Evolutionary conservation across 2,329 filamentous ascomycete species (phyloP).

Genomic region (Penicillium corylophilum): DNA sequence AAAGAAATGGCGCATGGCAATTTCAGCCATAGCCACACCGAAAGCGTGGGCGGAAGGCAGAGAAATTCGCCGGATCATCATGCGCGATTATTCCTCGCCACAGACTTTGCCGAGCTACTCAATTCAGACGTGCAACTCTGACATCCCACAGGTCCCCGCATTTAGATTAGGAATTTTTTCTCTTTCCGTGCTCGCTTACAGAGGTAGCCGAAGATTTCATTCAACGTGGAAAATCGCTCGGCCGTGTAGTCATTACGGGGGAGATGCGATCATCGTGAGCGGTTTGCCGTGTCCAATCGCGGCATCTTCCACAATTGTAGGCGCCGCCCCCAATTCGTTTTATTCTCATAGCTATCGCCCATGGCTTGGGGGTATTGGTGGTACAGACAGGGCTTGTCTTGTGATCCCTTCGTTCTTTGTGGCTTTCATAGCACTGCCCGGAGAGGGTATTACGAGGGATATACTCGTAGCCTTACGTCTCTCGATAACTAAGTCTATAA

Average conservation of each 20-base stretch:
- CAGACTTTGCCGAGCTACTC: conserved; percentile 5
- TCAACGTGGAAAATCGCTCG: conserved; percentile 16
- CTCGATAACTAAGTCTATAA: not conserved
- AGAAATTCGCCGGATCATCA: conserved; percentile 1
- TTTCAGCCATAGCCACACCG: conserved; percentile 11
- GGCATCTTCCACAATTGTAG: not conserved
- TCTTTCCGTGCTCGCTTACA: not conserved
- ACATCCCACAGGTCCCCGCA: conserved; percentile 5
- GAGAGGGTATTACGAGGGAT: not conserved
- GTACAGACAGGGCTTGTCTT: not conserved
- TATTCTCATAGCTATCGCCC: not conserved
- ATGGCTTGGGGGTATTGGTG: not conserved
- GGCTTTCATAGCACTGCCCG: not conserved
- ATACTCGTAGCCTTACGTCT: not conserved
- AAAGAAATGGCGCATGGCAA: conserved; percentile 19
- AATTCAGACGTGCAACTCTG: conserved; percentile 4
- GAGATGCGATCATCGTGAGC: conserved; percentile 15
- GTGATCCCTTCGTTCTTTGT: not conserved
- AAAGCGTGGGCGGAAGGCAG: conserved; percentile 1
- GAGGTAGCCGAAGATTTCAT: not conserved
- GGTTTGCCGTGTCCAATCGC: conserved; percentile 22
- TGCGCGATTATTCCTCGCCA: conserved; percentile 27
- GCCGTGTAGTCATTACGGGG: not conserved
- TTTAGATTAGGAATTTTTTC: not conserved
- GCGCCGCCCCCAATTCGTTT: not conserved